A percentile compares a stretch with the other conserved stretches of the same genome.
Evolutionary conservation across 352 stramenopile genomes (phyloP).

Genomic region (Pythium insidiosum): DNA sequence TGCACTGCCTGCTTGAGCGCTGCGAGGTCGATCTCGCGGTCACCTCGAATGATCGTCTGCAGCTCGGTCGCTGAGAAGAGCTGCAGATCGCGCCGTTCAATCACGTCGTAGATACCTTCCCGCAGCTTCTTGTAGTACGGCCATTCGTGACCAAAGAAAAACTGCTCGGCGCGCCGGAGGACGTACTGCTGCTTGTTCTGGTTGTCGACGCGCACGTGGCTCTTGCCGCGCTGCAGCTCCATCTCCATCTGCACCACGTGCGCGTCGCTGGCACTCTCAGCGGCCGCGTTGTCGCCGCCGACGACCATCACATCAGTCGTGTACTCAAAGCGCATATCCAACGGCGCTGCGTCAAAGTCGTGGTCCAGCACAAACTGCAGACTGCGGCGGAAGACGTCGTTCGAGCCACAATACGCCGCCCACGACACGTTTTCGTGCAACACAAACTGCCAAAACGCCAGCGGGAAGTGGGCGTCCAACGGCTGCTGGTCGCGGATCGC

Average conservation of each 20-base stretch:
- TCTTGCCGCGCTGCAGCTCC: conserved; percentile 31
- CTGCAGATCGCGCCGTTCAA: conserved; percentile 36
- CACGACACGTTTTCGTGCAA: conserved; percentile 32
- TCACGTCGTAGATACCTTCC: conserved; percentile 51
- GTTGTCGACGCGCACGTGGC: conserved; percentile 42
- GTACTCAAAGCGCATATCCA: conserved; percentile 69
- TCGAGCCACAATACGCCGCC: conserved; percentile 50
- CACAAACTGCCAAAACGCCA: conserved; percentile 72
- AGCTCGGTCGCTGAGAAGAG: conserved; percentile 55
- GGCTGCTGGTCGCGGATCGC: conserved; percentile 67
- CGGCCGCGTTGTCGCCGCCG: conserved; percentile 1
- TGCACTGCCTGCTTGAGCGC: conserved; percentile 44
- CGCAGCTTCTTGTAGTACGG: conserved; percentile 53
- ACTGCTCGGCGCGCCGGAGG: conserved; percentile 40
- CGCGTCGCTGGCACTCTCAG: conserved; percentile 1
- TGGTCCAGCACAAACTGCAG: conserved; percentile 57
- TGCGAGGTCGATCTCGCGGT: conserved; percentile 41
- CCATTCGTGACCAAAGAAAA: conserved; percentile 54
- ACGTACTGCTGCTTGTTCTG: conserved; percentile 64
- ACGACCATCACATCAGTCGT: conserved; percentile 35
- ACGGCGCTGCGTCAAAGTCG: conserved; percentile 41
- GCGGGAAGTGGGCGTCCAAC: conserved; percentile 41
- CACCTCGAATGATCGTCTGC: conserved; percentile 32
- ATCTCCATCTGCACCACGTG: conserved; percentile 60
- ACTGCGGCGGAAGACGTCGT: conserved; percentile 50